Evolutionary conservation across 169 alveolate genomes (phyloP).

Genomic region (Plasmodium malariae): DNA sequence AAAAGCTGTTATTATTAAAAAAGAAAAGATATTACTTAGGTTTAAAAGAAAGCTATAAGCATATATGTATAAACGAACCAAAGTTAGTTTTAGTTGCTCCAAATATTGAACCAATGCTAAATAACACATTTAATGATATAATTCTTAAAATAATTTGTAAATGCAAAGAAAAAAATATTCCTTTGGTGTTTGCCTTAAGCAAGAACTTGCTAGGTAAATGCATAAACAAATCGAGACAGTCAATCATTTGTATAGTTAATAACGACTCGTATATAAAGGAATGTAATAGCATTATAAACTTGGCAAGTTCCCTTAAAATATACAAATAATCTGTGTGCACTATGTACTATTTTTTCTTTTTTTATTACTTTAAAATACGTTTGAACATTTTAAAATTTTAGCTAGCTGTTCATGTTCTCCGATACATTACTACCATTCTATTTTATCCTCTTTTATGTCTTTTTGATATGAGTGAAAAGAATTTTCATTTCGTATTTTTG

Average conservation of each 20-base stretch:
- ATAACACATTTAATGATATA: conserved; percentile 44
- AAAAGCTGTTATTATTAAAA: conserved; percentile 37
- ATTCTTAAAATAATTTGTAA: conserved; percentile 32
- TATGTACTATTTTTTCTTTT: neutral
- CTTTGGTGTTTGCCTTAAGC: conserved; percentile 66
- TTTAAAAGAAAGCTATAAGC: conserved; percentile 45
- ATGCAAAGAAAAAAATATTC: conserved; percentile 59
- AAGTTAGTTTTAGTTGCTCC: conserved; percentile 65
- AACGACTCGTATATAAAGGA: conserved; percentile 67
- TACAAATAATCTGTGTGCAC: neutral
- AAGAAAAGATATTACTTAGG: conserved; percentile 53
- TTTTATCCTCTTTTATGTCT: too few relatives aligned
- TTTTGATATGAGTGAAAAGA: too few relatives aligned
- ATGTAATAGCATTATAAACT: conserved; percentile 34
- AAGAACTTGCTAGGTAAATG: conserved; percentile 64
- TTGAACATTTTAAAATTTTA: neutral
- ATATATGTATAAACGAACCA: conserved; percentile 53
- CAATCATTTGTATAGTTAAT: conserved; percentile 50
- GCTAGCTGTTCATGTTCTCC: neutral
- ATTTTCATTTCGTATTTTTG: too few relatives aligned
- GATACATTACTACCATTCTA: too few relatives aligned
- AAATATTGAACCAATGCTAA: conserved; percentile 59
- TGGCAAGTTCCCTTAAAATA: conserved; percentile 39
- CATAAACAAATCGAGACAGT: conserved; percentile 47
- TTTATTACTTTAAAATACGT: neutral